These are phyloP conservation scores for Cyclocybe cylindracea DNA, from an alignment of 768 basidiomycete species.

Conservation along the genomic window DNA sequence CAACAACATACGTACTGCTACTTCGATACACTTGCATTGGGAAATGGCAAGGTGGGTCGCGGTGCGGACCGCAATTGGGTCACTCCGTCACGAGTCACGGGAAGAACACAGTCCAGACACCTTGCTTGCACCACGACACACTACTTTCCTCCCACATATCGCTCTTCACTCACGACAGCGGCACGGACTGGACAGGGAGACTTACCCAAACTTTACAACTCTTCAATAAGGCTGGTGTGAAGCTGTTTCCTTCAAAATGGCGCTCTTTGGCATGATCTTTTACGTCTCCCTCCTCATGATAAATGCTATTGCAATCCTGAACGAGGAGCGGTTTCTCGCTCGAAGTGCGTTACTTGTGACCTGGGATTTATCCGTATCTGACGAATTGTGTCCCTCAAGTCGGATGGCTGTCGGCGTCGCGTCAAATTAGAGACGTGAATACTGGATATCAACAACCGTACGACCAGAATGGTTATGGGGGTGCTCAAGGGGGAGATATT, in stretches of 20 bases:
- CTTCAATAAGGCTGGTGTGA: too few species aligned
- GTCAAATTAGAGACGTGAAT: slow-evolving; percentile 57
- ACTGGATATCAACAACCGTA: slow-evolving; percentile 66
- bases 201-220: too few species aligned
- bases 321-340: slow-evolving; percentile 94
- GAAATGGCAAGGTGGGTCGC: slow-evolving; percentile 7
- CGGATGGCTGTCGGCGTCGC: slow-evolving; percentile 79
- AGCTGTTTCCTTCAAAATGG: slow-evolving; percentile 32
- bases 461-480: slow-evolving; percentile 63
- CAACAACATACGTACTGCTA: slow-evolving; percentile 19
- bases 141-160: too few species aligned
- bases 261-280: slow-evolving; percentile 71
- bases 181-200: too few species aligned
- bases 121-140: too few species aligned
- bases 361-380: slow-evolving; percentile 9
- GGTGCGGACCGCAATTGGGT: background rate
- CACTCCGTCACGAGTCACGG: slow-evolving; percentile 1
- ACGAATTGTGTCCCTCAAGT: slow-evolving; percentile 47
- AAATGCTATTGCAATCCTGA: slow-evolving; percentile 94
- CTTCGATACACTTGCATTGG: slow-evolving; percentile 30
- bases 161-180: too few species aligned
- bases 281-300: slow-evolving; percentile 87
- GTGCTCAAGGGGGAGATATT: slow-evolving; percentile 50
- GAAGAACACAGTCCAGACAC: background rate
- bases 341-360: slow-evolving; percentile 59